phyloP scores from a whole-genome alignment of 352 stramenopile species.

The Aphanomyces astaci region DNA sequence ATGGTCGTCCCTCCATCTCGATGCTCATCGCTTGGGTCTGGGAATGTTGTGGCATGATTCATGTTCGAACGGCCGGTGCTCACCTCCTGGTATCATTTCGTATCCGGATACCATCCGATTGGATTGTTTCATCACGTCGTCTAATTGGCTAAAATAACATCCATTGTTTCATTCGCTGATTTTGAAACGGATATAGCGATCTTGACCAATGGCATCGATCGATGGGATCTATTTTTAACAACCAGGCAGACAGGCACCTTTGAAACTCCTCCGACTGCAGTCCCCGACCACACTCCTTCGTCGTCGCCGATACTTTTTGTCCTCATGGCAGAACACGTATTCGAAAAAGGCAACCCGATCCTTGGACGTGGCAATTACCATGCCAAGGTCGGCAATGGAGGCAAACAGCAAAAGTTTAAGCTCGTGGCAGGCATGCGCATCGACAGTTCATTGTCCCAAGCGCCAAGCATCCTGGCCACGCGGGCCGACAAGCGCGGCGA shows the following conservation, averaged over 20 bases:
- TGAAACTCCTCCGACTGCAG: neutral
- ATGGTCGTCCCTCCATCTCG: neutral
- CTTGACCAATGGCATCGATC: conserved; percentile 7
- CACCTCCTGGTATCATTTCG: too few species aligned
- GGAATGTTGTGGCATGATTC: neutral
- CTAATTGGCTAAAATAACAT: conserved; percentile 1
- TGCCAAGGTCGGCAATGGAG: conserved; percentile 47
- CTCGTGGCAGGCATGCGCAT: conserved; percentile 53
- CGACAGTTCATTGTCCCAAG: conserved; percentile 52
- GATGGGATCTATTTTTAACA: neutral
- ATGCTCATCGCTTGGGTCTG: neutral
- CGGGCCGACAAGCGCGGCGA: conserved; percentile 45
- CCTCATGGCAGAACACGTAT: conserved; percentile 11
- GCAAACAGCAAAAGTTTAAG: conserved; percentile 79
- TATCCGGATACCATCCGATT: neutral
- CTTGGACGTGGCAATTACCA: conserved; percentile 69
- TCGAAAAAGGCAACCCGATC: conserved; percentile 40
- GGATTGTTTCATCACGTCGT: neutral
- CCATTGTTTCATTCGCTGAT: neutral
- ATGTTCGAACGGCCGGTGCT: neutral
- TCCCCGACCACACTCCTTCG: neutral
- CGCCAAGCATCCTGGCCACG: conserved; percentile 47
- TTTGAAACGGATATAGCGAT: neutral
- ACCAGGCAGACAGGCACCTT: too few species aligned
- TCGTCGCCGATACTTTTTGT: neutral